Evolutionary conservation across 2,329 filamentous ascomycete genomes (phyloP).

Genomic region (Cladosporium sp.): DNA sequence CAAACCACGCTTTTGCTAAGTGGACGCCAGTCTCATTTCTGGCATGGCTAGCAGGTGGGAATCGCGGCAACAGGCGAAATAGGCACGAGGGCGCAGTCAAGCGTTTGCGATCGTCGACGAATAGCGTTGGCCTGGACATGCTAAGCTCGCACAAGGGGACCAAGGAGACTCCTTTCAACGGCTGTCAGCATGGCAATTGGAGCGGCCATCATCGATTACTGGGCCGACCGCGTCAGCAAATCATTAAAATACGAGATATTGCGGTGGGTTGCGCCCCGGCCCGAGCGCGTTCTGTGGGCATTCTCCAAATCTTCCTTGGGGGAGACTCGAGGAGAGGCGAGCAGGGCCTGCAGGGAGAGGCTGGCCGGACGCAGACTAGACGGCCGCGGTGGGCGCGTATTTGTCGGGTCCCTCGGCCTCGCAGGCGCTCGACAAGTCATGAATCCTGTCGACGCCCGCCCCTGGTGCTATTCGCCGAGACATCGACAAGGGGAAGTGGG

Average conservation of each 20-base stretch:
- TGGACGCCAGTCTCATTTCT: background rate
- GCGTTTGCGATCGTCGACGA: background rate
- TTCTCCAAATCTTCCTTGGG: constrained; percentile 1
- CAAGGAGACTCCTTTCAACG: background rate
- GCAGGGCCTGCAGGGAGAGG: no score
- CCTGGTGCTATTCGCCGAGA: background rate
- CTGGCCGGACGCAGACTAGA: no score
- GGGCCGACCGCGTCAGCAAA: constrained; percentile 1
- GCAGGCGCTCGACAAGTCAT: background rate
- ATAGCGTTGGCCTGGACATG: background rate
- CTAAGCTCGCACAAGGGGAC: background rate
- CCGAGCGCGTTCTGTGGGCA: background rate
- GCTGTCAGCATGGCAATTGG: background rate
- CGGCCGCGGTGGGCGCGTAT: background rate
- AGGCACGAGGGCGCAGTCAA: background rate
- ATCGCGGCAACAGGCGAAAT: no score
- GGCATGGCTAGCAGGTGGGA: no score
- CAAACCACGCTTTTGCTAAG: background rate
- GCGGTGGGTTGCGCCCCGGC: background rate
- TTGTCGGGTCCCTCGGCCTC: background rate
- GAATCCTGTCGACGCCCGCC: background rate
- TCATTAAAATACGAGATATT: constrained; percentile 1
- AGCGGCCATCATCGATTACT: background rate
- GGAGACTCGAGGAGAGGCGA: no score
- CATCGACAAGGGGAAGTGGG: background rate